Base-by-base conservation (phyloP, 148 eudicot species). In the Heliosperma pusillum region DNA sequence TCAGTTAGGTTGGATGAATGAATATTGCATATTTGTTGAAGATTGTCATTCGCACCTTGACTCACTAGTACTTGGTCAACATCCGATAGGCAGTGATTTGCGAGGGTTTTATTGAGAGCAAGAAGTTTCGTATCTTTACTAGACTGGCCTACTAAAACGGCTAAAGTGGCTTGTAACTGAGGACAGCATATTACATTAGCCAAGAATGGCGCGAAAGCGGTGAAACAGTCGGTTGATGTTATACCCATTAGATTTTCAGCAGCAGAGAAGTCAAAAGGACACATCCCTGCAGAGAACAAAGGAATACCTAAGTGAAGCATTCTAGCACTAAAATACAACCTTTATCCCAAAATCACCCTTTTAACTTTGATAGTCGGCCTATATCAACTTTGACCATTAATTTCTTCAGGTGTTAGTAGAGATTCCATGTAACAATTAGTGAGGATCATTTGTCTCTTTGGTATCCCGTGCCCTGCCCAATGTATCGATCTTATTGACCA, bases 121-220 rank as follows among this genome's bases (percentile, higher is more conserved):
- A 95, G 97, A 70, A 74, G 50, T 24, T 74, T 74, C 3, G 91
- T 88, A 11, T 80, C 10, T 81, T 86, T 95, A 76, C 98, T 92
- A 36, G 91, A 95, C 69, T 92, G 97, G 33, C 98, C 98, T 45
- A 90, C 70, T 24, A 95, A 93, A 77, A 92, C 80, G 7, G 82
- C 84, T 67, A 95, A 78, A 29, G 89, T 92, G 75, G 97, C 91
- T 71, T 92, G 97, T 72, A 95, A 81, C 76, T 95, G 97, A 0
- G 98, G 98, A 80, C 98, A 95, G 73, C 98, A 95, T 69, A 95
- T 85, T 19, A 92, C 97, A 76, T 95, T 95, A 22, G 97, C 98
- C 10, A 95, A 82, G 73, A 76, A 80, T 57, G 89, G 89, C 1
- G 97, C 97, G 71, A 92, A 86, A 33, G 80, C 71, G 20, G 89